Evolutionary conservation across 2,329 filamentous ascomycete species (phyloP).

Genomic region (Macrophomina pseudophaseolina): DNA sequence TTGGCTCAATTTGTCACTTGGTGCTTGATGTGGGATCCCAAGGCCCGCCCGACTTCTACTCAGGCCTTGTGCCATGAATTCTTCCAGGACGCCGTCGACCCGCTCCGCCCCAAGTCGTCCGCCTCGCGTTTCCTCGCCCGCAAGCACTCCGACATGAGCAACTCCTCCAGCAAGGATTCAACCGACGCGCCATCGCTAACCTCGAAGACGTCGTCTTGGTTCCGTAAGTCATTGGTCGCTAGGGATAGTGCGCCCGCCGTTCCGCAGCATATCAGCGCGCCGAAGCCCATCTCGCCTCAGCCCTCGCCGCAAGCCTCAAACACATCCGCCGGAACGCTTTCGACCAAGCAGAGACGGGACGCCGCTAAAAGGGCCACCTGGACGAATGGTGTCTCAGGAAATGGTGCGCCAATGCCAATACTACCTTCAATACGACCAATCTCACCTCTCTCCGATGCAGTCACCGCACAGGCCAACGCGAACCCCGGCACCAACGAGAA

Average conservation of each 20-base stretch:
- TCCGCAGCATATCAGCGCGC: constrained; percentile 47
- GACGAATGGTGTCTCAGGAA: constrained; percentile 77
- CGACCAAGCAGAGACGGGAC: constrained; percentile 61
- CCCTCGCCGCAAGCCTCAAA: constrained; percentile 51
- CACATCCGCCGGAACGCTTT: constrained; percentile 49
- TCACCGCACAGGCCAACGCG: constrained; percentile 84
- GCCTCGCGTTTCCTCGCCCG: constrained; percentile 82
- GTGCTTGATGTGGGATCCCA: constrained; percentile 99
- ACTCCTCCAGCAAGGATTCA: constrained; percentile 67
- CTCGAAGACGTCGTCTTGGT: constrained; percentile 89
- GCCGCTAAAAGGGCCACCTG: constrained; percentile 88
- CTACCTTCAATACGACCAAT: constrained; percentile 92
- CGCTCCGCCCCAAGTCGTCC: constrained; percentile 87
- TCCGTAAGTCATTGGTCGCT: constrained; percentile 90
- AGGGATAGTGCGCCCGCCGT: constrained; percentile 71
- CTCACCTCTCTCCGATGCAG: constrained; percentile 92
- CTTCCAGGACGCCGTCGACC: constrained; percentile 90
- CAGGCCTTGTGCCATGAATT: constrained; percentile 97
- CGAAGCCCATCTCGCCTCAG: constrained; percentile 49
- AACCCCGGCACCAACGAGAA: constrained; percentile 67
- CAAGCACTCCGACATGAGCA: constrained; percentile 84
- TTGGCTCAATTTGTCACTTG: constrained; percentile 94
- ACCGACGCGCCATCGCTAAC: constrained; percentile 63
- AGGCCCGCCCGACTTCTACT: constrained; percentile 84
- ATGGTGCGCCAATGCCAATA: constrained; percentile 90